Evolutionary conservation across 1,139 yeast genomes (phyloP).

Genomic region (Kodamaea sp.): DNA sequence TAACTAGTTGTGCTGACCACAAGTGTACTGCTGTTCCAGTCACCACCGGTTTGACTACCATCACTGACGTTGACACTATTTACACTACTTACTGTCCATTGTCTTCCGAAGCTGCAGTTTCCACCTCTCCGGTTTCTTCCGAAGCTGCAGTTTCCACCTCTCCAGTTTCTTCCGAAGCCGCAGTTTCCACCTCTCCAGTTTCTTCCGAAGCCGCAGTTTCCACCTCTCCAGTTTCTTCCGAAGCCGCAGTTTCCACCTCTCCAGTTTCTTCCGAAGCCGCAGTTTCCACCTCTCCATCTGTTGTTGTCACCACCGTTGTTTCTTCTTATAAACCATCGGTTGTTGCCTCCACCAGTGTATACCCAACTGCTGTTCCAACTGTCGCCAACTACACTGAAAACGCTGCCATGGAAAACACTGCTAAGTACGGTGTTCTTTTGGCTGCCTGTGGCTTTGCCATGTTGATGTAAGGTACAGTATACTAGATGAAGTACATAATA

Average conservation of each 20-base stretch:
- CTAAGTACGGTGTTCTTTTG: slow-evolving; percentile 12
- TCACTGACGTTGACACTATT: slow-evolving; percentile 16
- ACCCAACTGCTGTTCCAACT: not conserved
- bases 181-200: no score
- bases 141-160: no score
- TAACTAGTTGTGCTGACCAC: slow-evolving; percentile 21
- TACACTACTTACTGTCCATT: slow-evolving; percentile 31
- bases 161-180: no score
- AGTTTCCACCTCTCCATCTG: no score
- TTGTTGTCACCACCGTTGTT: no score
- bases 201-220: no score
- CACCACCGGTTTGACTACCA: slow-evolving; percentile 38
- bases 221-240: no score
- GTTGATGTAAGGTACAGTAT: not conserved
- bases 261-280: slow-evolving; percentile 18
- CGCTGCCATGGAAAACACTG: slow-evolving; percentile 7
- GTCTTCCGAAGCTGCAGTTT: slow-evolving; percentile 10
- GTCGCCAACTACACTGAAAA: slow-evolving; percentile 10
- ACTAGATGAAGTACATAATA: no score
- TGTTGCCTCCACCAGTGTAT: not conserved
- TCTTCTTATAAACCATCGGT: not conserved
- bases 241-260: no score
- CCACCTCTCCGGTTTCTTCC: no score
- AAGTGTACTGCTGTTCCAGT: slow-evolving; percentile 22
- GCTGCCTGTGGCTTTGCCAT: slow-evolving; percentile 3